A percentile compares a stretch with the other conserved stretches of the same genome.
phyloP scores from a whole-genome alignment of 768 basidiomycete genomes.

The Lyophyllum decastes region DNA sequence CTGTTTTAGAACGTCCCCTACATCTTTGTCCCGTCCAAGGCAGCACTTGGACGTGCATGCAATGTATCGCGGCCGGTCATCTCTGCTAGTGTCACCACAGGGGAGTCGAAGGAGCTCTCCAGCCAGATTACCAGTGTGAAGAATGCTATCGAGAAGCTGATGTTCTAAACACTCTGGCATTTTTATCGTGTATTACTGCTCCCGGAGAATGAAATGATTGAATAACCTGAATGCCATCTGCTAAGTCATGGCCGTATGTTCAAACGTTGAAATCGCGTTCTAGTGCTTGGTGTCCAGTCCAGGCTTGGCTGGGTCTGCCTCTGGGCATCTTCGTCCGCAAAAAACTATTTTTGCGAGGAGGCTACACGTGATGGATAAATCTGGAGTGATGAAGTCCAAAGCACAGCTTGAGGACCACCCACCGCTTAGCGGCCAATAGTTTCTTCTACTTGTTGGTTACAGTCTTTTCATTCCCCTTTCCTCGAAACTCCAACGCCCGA shows the following conservation, averaged over 20 bases:
- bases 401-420: background rate
- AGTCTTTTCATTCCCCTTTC: too few relatives aligned
- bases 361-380: background rate
- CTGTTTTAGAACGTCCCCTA: slow-evolving; percentile 87
- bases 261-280: too few relatives aligned
- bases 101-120: slow-evolving; percentile 87
- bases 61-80: slow-evolving; percentile 96
- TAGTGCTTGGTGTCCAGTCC: too few relatives aligned
- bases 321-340: background rate
- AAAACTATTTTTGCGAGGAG: background rate
- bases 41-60: slow-evolving; percentile 93
- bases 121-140: slow-evolving; percentile 90
- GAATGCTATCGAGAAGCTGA: slow-evolving; percentile 72
- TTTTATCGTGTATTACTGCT: background rate
- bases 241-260: background rate
- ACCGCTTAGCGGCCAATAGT: background rate
- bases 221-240: background rate
- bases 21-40: slow-evolving; percentile 93
- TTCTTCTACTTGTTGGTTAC: background rate
- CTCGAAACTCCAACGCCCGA: too few relatives aligned
- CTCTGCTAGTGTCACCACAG: slow-evolving; percentile 94
- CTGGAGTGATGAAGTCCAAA: background rate
- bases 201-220: background rate
- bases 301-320: background rate
- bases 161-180: slow-evolving; percentile 32